Evolutionary conservation across 768 basidiomycete genomes (phyloP).

Genomic region (Mycena rosella): DNA sequence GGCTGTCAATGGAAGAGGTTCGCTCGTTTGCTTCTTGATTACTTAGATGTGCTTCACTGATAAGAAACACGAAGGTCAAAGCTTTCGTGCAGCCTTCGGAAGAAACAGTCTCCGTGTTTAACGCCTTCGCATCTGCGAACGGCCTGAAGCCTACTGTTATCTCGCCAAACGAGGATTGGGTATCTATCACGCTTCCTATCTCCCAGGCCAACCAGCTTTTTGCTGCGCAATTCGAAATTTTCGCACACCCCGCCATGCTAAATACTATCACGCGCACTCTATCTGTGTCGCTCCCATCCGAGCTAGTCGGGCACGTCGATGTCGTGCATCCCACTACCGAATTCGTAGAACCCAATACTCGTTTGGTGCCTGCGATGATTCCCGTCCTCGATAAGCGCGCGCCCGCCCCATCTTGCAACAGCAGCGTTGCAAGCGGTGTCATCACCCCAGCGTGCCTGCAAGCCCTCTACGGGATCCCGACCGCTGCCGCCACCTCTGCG

Average conservation of each 20-base stretch:
- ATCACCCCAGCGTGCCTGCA: constrained; percentile 2
- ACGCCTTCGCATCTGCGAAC: background rate
- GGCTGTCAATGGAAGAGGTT: background rate
- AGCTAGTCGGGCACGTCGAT: constrained; percentile 8
- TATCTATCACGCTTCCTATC: background rate
- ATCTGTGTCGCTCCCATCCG: background rate
- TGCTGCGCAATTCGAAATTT: background rate
- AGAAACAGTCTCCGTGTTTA: constrained; percentile 1
- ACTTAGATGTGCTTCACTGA: background rate
- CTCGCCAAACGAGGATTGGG: background rate
- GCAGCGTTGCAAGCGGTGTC: background rate
- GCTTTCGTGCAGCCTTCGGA: constrained; percentile 4
- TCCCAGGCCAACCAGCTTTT: background rate
- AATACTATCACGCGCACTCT: background rate
- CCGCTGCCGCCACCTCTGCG: background rate
- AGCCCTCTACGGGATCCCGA: background rate
- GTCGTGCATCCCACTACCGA: background rate
- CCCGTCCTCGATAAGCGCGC: background rate
- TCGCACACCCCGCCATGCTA: background rate
- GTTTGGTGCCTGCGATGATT: background rate
- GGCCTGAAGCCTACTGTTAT: background rate
- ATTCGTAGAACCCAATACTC: background rate
- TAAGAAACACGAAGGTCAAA: background rate
- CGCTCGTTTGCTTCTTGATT: background rate
- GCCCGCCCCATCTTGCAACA: background rate